phyloP scores from a whole-genome alignment of 2,329 filamentous ascomycete species.

The Scedosporium minutisporum region DNA sequence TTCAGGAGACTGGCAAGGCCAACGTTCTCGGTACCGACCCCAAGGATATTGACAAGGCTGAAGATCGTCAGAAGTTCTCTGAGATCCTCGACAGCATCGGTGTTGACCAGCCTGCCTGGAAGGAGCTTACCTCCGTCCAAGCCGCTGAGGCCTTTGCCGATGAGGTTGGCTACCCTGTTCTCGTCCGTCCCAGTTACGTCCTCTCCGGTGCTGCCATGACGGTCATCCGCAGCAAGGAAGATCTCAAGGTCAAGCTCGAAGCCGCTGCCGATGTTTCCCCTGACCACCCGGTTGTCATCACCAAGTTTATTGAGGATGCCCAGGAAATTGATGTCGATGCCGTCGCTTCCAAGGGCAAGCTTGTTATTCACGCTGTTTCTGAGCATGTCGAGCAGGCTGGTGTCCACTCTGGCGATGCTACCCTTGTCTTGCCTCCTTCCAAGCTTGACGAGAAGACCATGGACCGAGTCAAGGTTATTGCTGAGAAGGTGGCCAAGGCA shows the following conservation, averaged over 20 bases:
- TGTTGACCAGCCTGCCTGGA: constrained; percentile 95
- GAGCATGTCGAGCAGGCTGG: constrained; percentile 96
- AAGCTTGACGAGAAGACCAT: constrained; percentile 69
- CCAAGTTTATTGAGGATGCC: constrained; percentile 94
- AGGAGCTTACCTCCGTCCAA: constrained; percentile 82
- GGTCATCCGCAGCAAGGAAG: constrained; percentile 77
- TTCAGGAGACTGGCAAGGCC: constrained; percentile 84
- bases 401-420: constrained; percentile 96
- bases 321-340: constrained; percentile 95
- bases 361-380: constrained; percentile 84
- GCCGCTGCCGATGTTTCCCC: constrained; percentile 85
- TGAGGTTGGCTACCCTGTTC: constrained; percentile 81
- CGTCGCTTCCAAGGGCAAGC: constrained; percentile 75
- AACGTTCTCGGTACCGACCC: constrained; percentile 90
- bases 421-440: constrained; percentile 79
- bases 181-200: constrained; percentile 91
- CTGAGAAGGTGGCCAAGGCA: constrained; percentile 89
- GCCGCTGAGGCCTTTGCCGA: constrained; percentile 83
- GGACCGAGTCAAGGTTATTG: constrained; percentile 87
- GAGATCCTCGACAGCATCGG: constrained; percentile 95
- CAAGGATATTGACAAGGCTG: constrained; percentile 91
- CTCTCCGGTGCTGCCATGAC: constrained; percentile 98
- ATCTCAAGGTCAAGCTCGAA: constrained; percentile 90
- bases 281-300: constrained; percentile 96
- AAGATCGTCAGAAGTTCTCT: constrained; percentile 97